Conservation (phyloP, 768 basidiomycete species). For the Tricholoma hemisulphureum region DNA sequence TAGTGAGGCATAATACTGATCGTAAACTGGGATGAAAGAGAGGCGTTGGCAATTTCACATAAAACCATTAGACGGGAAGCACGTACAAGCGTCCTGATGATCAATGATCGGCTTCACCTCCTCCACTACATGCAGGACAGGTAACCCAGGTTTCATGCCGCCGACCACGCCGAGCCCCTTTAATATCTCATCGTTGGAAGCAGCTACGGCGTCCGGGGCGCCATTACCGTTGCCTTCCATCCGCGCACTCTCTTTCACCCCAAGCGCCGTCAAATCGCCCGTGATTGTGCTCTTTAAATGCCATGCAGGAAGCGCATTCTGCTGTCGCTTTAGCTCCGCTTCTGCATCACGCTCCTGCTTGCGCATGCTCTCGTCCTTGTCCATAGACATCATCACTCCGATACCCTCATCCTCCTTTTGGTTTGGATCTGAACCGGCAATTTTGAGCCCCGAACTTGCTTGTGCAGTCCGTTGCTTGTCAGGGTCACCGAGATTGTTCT, state of each 20-base stretch:
- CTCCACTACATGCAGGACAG: conserved; percentile 18
- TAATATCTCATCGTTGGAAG: conserved; percentile 70
- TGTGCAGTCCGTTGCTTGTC: conserved; percentile 58
- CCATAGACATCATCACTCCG: conserved; percentile 83
- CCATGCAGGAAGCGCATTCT: conserved; percentile 93
- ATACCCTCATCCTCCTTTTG: conserved; percentile 72
- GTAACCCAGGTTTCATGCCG: conserved; percentile 25
- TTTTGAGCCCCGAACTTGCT: conserved; percentile 58
- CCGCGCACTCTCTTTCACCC: conserved; percentile 69
- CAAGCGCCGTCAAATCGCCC: conserved; percentile 85
- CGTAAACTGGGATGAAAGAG: conserved; percentile 52
- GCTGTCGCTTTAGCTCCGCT: conserved; percentile 80
- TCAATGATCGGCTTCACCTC: conserved; percentile 37
- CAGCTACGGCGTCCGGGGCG: conserved; percentile 27
- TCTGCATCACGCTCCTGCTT: conserved; percentile 74
- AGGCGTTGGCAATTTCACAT: conserved; percentile 1
- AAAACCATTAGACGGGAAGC: not conserved
- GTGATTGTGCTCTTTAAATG: conserved; percentile 95
- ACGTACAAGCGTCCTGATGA: conserved; percentile 67
- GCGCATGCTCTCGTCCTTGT: conserved; percentile 80
- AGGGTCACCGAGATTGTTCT: conserved; percentile 63
- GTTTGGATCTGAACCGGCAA: conserved; percentile 66
- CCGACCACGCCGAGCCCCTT: conserved; percentile 64
- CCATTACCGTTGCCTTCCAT: conserved; percentile 31
- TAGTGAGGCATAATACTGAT: conserved; percentile 79